Evolutionary conservation across 495 filamentous ascomycete genomes (phyloP).

Genomic region (Neurospora intermedia): DNA sequence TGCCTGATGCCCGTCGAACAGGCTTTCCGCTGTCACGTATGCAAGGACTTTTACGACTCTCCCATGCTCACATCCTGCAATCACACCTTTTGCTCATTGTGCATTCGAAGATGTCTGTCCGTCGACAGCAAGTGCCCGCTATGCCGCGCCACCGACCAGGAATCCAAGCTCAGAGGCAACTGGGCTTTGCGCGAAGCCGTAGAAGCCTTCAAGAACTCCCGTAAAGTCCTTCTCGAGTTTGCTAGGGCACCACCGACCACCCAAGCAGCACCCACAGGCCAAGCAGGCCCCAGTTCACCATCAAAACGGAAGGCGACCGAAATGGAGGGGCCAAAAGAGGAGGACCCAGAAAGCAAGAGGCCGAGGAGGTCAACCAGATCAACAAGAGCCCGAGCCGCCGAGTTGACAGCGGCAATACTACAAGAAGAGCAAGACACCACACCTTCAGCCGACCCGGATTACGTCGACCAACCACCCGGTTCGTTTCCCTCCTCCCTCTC

Average conservation of each 20-base stretch:
- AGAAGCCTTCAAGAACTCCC: slow-evolving; percentile 58
- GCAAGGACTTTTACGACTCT: slow-evolving; percentile 91
- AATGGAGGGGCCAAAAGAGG: slow-evolving; percentile 26
- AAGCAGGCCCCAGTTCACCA: slow-evolving; percentile 3
- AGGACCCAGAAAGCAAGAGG: slow-evolving; percentile 28
- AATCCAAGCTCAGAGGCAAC: slow-evolving; percentile 73
- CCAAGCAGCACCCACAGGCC: neutral
- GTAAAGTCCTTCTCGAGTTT: slow-evolving; percentile 50
- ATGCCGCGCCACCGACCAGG: slow-evolving; percentile 68
- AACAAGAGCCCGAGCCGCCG: slow-evolving; percentile 27
- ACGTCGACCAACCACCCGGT: slow-evolving; percentile 22
- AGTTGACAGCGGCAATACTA: slow-evolving; percentile 26
- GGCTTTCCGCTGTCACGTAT: slow-evolving; percentile 86
- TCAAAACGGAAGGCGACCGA: slow-evolving; percentile 45
- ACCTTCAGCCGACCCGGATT: slow-evolving; percentile 10
- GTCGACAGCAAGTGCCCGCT: slow-evolving; percentile 77
- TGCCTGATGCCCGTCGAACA: slow-evolving; percentile 68
- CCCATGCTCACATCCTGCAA: slow-evolving; percentile 91
- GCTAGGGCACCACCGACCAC: slow-evolving; percentile 34
- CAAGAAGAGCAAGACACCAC: slow-evolving; percentile 22
- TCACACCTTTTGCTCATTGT: slow-evolving; percentile 94
- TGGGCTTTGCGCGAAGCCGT: slow-evolving; percentile 75
- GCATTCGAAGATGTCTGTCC: slow-evolving; percentile 75
- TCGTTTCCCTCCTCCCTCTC: neutral
- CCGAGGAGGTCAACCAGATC: slow-evolving; percentile 34